phyloP scores from a whole-genome alignment of 768 basidiomycete genomes.

The Sutorius australiensis region DNA sequence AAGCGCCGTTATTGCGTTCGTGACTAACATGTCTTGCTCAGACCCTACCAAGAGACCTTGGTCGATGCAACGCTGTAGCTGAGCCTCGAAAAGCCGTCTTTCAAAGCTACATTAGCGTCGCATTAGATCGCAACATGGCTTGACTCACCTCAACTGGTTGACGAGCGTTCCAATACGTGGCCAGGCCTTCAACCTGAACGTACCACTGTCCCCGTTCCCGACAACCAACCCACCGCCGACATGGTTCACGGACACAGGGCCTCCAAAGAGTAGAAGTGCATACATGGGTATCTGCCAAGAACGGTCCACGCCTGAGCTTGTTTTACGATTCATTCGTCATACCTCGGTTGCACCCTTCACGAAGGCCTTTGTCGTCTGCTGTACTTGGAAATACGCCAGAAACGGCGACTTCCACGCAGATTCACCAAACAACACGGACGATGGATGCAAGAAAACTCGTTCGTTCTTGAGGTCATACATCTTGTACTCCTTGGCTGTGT shows the following conservation, averaged over 20 bases:
- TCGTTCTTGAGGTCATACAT: slow-evolving; percentile 63
- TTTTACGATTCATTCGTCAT: slow-evolving; percentile 10
- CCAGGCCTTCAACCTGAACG: slow-evolving; percentile 70
- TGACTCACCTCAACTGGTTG: slow-evolving; percentile 71
- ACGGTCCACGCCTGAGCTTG: neutral
- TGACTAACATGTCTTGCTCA: slow-evolving; percentile 50
- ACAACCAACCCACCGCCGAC: slow-evolving; percentile 72
- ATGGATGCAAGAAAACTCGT: slow-evolving; percentile 80
- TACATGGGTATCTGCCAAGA: slow-evolving; percentile 74
- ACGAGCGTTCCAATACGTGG: slow-evolving; percentile 90
- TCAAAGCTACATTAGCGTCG: neutral
- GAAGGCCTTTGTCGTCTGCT: slow-evolving; percentile 79
- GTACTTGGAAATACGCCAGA: slow-evolving; percentile 79
- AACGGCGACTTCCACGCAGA: slow-evolving; percentile 75
- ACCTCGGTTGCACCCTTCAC: slow-evolving; percentile 87
- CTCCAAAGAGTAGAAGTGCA: slow-evolving; percentile 80
- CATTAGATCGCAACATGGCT: neutral
- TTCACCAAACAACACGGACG: slow-evolving; percentile 72
- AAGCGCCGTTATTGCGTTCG: slow-evolving; percentile 42
- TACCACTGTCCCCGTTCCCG: slow-evolving; percentile 45
- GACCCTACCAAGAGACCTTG: slow-evolving; percentile 47
- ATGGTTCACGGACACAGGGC: slow-evolving; percentile 73
- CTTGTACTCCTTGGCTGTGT: slow-evolving; percentile 79
- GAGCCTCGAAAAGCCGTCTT: slow-evolving; percentile 67
- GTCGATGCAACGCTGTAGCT: slow-evolving; percentile 64